These are phyloP conservation scores for Actinidia polygama DNA, from an alignment of 179 eudicot genomes.

Conservation along the genomic window DNA sequence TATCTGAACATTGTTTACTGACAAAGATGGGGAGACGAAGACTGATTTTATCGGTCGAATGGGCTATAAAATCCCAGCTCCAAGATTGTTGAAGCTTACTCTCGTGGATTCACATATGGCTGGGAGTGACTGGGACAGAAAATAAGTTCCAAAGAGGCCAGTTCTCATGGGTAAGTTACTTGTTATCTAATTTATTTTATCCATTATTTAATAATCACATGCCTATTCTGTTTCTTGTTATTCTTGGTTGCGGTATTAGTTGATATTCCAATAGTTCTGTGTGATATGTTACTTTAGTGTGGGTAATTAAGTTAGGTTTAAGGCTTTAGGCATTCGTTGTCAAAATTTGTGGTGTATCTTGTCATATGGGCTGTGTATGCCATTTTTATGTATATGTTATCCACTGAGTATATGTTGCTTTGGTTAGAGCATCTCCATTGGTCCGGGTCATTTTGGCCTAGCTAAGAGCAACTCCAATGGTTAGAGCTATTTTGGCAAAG, in stretches of 20 bases:
- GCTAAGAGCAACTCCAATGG: too few relatives aligned
- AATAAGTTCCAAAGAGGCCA: constrained; percentile 83
- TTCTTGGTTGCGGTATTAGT: neutral
- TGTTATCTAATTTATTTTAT: neutral
- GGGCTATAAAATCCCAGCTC: constrained; percentile 92
- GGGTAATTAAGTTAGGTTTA: neutral
- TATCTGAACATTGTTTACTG: constrained; percentile 88
- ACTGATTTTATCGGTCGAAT: constrained; percentile 88
- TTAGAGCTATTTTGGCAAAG: too few relatives aligned
- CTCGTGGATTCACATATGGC: constrained; percentile 96
- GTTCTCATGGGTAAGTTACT: constrained; percentile 87
- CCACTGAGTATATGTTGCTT: neutral
- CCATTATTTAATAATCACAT: neutral
- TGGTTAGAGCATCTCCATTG: neutral
- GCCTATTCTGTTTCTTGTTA: neutral
- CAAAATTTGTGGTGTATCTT: neutral
- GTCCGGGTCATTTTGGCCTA: neutral
- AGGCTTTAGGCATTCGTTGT: neutral
- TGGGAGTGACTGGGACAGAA: constrained; percentile 78
- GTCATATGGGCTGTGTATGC: neutral
- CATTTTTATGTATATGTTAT: neutral
- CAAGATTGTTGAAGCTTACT: constrained; percentile 85
- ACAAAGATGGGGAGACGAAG: constrained; percentile 92
- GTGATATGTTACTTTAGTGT: neutral
- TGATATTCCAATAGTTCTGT: neutral